Evolutionary conservation across 2,329 filamentous ascomycete species (phyloP), one percentile per base, ranked within the genome.

Genomic region (Apiospora koreana): DNA sequence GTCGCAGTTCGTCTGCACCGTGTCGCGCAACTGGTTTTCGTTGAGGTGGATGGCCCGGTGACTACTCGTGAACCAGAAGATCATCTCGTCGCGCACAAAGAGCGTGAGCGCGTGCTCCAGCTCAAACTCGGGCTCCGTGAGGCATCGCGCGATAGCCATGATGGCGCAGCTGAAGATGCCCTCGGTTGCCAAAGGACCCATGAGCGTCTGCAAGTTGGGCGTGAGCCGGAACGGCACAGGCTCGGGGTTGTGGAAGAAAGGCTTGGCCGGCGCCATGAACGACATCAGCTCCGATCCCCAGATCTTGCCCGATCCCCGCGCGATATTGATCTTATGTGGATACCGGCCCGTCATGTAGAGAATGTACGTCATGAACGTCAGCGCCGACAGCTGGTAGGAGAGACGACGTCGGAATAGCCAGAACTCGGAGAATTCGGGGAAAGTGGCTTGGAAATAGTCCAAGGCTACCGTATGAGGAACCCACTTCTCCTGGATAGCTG

Each of bases 381-480:
- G 88, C 1, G 95, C 91, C 25, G 96, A 95, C 72, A 97, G 91
- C 82, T 99, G 96, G 85, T 98, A 98, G 28, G 94, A 93, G 83
- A 99, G 97, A 74, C 97, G 95, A 71, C 95, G 92, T 71, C 96
- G 93, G 93, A 99, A 99, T 70, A 99, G 89, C 94, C 95, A 99
- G 86, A 98, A 98, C 77, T 98, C 95, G 64, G 93, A 90, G 81
- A 94, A 99, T 73, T 93, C 92, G 41, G 94, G 93, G 83, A 96
- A 98, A 6, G 91, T 93, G 74, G 88, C 86, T 79, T 95, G 93
- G 88, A 98, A 98, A 84, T 95, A 98, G 74, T 97, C 91, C 69
- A 97, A 87, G 28, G 92, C 91, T 71, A 98, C 85, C 3, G 90
- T 94, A 71, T 91, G 91, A 7, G 94, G 93, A 69, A 98, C 95